These are phyloP conservation scores for Thozetella sp. DNA, from an alignment of 495 filamentous ascomycete species.

Conservation along the genomic window DNA sequence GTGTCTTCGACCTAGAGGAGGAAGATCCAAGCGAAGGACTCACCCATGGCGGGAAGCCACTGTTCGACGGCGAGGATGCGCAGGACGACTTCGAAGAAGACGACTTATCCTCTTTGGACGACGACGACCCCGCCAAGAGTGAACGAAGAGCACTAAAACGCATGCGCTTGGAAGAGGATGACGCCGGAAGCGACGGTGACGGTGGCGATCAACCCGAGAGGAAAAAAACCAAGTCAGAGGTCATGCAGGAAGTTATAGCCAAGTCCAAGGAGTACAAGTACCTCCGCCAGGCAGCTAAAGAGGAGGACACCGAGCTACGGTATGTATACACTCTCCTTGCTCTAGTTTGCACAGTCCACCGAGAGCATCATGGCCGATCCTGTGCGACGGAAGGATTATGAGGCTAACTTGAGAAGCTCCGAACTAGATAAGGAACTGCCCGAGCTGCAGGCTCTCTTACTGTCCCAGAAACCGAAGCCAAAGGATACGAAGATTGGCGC, in stretches of 20 bases:
- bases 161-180: conserved; percentile 41
- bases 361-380: conserved; percentile 21
- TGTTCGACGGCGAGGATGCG: conserved; percentile 56
- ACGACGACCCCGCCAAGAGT: conserved; percentile 49
- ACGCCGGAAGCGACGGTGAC: conserved; percentile 40
- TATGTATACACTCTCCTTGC: conserved; percentile 46
- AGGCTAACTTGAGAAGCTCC: conserved; percentile 7
- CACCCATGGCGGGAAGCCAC: conserved; percentile 79
- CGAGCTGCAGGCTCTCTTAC: conserved; percentile 75
- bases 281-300: conserved; percentile 89
- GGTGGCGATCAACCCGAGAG: conserved; percentile 63
- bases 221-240: conserved; percentile 92
- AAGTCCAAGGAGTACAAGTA: conserved; percentile 96
- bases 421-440: conserved; percentile 67
- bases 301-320: conserved; percentile 86
- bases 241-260: conserved; percentile 96
- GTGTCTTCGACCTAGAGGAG: conserved; percentile 89
- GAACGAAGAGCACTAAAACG: conserved; percentile 62
- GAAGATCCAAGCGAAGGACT: conserved; percentile 71
- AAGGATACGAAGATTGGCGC: conserved; percentile 48
- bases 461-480: conserved; percentile 23
- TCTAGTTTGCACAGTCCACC: too few species aligned
- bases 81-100: conserved; percentile 75
- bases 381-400: conserved; percentile 22
- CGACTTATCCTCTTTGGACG: conserved; percentile 59